These are phyloP conservation scores for Cladosporium sp. DNA, from an alignment of 2,329 filamentous ascomycete genomes.

Conservation along the genomic window DNA sequence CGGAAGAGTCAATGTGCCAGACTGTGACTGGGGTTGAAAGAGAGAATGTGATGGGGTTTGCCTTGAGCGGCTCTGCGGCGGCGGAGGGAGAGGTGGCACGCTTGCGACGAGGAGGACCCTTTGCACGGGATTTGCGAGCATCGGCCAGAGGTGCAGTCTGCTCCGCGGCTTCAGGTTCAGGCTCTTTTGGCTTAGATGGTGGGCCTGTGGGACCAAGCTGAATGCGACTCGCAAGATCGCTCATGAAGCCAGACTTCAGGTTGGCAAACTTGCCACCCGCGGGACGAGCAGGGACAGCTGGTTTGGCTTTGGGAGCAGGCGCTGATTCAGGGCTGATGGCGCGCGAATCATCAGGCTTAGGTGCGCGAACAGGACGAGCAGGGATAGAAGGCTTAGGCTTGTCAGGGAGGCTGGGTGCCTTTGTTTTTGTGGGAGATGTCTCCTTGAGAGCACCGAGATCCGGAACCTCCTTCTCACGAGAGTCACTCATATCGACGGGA, in stretches of 20 bases:
- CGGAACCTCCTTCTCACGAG: slow-evolving; percentile 17
- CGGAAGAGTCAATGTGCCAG: slow-evolving; percentile 42
- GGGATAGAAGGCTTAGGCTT: slow-evolving; percentile 63
- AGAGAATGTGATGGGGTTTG: slow-evolving; percentile 47
- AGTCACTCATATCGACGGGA: slow-evolving; percentile 29
- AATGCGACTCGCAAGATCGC: slow-evolving; percentile 84
- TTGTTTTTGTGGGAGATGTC: slow-evolving; percentile 48
- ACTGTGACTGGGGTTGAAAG: slow-evolving; percentile 35
- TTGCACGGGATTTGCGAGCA: slow-evolving; percentile 83
- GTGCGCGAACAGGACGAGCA: slow-evolving; percentile 53
- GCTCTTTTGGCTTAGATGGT: slow-evolving; percentile 66
- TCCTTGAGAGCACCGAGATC: slow-evolving; percentile 17
- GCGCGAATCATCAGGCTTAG: slow-evolving; percentile 25
- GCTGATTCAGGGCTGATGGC: slow-evolving; percentile 3
- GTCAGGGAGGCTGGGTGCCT: slow-evolving; percentile 52
- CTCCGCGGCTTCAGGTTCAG: slow-evolving; percentile 50
- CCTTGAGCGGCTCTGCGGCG: slow-evolving; percentile 25
- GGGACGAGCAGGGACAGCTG: slow-evolving; percentile 73
- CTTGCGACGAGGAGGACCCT: slow-evolving; percentile 76
- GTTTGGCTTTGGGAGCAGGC: slow-evolving; percentile 66
- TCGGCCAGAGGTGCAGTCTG: slow-evolving; percentile 76
- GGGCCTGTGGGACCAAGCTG: slow-evolving; percentile 73
- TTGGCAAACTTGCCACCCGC: slow-evolving; percentile 83
- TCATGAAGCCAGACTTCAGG: slow-evolving; percentile 87
- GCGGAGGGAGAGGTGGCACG: slow-evolving; percentile 57